Base-by-base conservation (phyloP, 1,139 yeast species). In the Geotrichum macrosporum region DNA sequence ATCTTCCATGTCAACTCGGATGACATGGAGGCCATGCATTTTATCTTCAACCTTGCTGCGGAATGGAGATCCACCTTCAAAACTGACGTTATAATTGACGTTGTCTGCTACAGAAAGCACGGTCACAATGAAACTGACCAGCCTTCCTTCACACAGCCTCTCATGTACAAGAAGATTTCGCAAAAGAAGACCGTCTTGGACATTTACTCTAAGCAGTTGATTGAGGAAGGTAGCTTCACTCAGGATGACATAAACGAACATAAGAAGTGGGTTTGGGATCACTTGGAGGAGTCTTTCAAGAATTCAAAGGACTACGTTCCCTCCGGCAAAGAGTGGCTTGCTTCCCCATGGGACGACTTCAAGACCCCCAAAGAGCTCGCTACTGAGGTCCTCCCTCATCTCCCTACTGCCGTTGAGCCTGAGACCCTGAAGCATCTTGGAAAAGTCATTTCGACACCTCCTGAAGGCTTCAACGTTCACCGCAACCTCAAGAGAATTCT, bases 121-220 rank as follows among this genome's bases (percentile, higher is more conserved):
- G 99, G 99, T 69, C 99, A 92, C 77, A 92, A 92, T 69, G 99
- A 92, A 76, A 92, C 97, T 58, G 99, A 92, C 73, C 98, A 92
- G 75, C 98, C 99, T 51, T 75, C 95, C 40, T 92, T 92, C 79
- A 92, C 99, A 39, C 99, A 92, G 72, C 99, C 99, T 44, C 72
- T 88, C 61, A 92, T 92, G 99, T 92, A 92, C 76, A 74, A 86
- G 70, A 78, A 78, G 72, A 85, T 92, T 65, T 88, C 94, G 50
- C 77, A 85, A 67, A 92, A 89, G 81, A 79, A 81, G 67, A 80
- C 89, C 44, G 95, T 89, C 47, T 76, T 92, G 60, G 95, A 89
- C 62, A 77, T 81, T 65, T 92, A 92, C 75, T 76, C 84, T 55
- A 77, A 81, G 51, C 77, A 87, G 72, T 80, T 92, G 64, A 66